Evolutionary conservation across 768 basidiomycete genomes (phyloP).

Genomic region (Obba rivulosa): DNA sequence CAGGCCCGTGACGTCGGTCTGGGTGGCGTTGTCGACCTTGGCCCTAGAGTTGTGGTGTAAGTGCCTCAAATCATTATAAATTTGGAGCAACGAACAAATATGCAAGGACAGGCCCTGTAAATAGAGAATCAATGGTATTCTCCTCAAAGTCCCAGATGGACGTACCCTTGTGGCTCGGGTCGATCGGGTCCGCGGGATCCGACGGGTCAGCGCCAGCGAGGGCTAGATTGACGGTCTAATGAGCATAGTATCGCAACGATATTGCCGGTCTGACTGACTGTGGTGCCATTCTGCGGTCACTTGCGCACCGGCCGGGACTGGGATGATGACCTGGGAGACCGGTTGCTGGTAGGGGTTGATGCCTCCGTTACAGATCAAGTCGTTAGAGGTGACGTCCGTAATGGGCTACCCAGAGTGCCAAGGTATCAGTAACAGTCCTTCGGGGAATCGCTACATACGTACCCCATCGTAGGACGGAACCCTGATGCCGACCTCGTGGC

Average conservation of each 20-base stretch:
- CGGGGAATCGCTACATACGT: conserved; percentile 20
- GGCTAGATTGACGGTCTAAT: conserved; percentile 3
- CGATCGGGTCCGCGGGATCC: conserved; percentile 46
- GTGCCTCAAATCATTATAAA: background rate
- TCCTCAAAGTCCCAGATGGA: background rate
- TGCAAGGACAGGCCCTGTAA: conserved; percentile 9
- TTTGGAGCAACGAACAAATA: conserved; percentile 1
- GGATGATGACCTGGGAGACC: conserved; percentile 38
- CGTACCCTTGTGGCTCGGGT: conserved; percentile 47
- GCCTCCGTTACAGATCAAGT: conserved; percentile 54
- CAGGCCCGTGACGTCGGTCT: conserved; percentile 40
- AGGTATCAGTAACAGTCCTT: background rate
- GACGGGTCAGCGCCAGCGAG: conserved; percentile 38
- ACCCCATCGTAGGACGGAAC: conserved; percentile 45
- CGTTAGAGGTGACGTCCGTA: conserved; percentile 50
- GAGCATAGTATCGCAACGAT: background rate
- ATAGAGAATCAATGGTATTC: background rate
- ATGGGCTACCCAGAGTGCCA: conserved; percentile 38
- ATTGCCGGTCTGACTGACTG: conserved; percentile 13
- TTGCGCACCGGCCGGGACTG: conserved; percentile 45
- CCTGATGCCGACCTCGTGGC: conserved; percentile 39
- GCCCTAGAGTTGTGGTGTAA: conserved; percentile 31
- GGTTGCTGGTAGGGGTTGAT: conserved; percentile 50
- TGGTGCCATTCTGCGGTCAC: conserved; percentile 53
- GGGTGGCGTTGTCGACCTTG: conserved; percentile 38